These are phyloP conservation scores for Lycium ferocissimum DNA, from an alignment of 257 asterid genomes.

Conservation along the genomic window DNA sequence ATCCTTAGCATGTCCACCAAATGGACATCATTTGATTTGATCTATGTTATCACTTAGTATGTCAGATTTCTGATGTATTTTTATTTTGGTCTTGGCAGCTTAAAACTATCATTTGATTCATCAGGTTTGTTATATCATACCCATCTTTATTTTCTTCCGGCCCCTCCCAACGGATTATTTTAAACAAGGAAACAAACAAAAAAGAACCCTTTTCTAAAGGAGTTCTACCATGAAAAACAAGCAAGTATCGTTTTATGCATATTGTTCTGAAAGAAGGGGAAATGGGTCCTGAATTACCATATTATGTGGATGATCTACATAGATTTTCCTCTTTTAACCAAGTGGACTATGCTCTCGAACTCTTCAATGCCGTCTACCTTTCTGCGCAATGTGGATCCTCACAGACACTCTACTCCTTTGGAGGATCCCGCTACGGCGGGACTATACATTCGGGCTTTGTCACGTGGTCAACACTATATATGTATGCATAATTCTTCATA, in stretches of 20 bases:
- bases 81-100: slow-evolving; percentile 56
- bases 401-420: too few relatives aligned
- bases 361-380: too few relatives aligned
- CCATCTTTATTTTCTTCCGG: neutral
- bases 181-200: too few relatives aligned
- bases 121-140: slow-evolving; percentile 71
- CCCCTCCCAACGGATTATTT: neutral
- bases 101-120: slow-evolving; percentile 78
- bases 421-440: too few relatives aligned
- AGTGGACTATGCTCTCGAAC: too few relatives aligned
- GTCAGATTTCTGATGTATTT: neutral
- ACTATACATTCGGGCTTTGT: too few relatives aligned
- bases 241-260: neutral
- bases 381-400: too few relatives aligned
- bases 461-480: too few relatives aligned
- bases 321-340: neutral
- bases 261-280: neutral
- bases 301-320: neutral
- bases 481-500: neutral
- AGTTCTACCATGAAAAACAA: too few relatives aligned
- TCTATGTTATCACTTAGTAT: slow-evolving; percentile 10
- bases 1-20: neutral
- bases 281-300: neutral
- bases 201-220: too few relatives aligned
- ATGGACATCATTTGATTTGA: too few relatives aligned